Conservation (phyloP, 192 early-diverging fungal species). For the Backusella tarrabulga region DNA sequence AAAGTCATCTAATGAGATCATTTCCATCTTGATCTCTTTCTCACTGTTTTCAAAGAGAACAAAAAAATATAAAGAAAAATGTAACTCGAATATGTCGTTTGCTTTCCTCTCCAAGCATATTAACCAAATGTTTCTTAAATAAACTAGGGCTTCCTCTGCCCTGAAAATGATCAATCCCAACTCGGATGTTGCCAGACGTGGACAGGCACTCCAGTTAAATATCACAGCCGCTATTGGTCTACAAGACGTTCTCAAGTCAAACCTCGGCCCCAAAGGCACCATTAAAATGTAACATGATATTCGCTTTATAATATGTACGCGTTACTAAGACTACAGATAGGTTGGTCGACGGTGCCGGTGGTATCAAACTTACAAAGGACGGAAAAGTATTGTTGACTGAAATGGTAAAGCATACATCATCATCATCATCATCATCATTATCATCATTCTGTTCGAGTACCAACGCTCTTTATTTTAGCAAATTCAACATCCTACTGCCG, state of each 20-base stretch:
- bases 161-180: slow-evolving; percentile 97
- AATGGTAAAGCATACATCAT: slow-evolving; percentile 70
- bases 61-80: not conserved
- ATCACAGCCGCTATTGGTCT: slow-evolving; percentile 94
- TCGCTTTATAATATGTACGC: not conserved
- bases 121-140: not conserved
- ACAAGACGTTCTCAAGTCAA: slow-evolving; percentile 93
- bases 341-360: slow-evolving; percentile 95
- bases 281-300: slow-evolving; percentile 82
- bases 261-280: slow-evolving; percentile 97
- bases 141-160: slow-evolving; percentile 61
- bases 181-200: slow-evolving; percentile 96
- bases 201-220: slow-evolving; percentile 96
- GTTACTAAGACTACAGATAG: slow-evolving; percentile 35
- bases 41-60: not conserved
- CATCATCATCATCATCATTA: not conserved
- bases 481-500: slow-evolving; percentile 99
- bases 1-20: not conserved
- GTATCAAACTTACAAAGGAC: slow-evolving; percentile 98
- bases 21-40: not conserved
- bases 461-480: slow-evolving; percentile 59
- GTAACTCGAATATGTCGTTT: not conserved
- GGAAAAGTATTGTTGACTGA: slow-evolving; percentile 98
- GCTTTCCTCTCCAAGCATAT: not conserved
- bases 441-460: not conserved